A percentile compares a stretch with the other conserved stretches of the same genome.
Conservation (phyloP, 148 eudicot genomes). For the Cornus kousa region DNA sequence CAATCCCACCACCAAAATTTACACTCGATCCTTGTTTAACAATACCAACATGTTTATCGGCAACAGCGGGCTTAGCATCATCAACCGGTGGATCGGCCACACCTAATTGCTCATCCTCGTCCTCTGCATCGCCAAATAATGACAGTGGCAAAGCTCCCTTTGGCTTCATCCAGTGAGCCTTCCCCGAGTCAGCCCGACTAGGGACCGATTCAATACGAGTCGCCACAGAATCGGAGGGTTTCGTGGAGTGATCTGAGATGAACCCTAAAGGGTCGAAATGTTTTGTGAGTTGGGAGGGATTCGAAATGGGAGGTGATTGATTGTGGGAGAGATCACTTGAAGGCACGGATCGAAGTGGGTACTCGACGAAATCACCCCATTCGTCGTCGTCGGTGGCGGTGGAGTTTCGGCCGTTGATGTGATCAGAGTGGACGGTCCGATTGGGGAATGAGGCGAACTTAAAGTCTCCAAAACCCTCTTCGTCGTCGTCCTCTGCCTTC, state of each 20-base stretch:
- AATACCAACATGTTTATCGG: too few relatives aligned
- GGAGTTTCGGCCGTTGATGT: conserved; percentile 21
- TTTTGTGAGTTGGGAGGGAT: too few relatives aligned
- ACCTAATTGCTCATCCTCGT: conserved; percentile 18
- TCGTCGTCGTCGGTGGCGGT: conserved; percentile 37
- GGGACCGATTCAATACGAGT: too few relatives aligned
- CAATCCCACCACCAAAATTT: conserved; percentile 8
- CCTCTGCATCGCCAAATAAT: conserved; percentile 57
- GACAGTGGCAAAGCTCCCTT: conserved; percentile 73
- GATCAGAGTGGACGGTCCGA: conserved; percentile 6
- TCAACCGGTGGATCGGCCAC: conserved; percentile 1
- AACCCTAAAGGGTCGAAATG: conserved; percentile 23
- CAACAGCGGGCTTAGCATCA: conserved; percentile 4
- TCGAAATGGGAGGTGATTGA: conserved; percentile 8
- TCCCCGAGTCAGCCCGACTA: neutral
- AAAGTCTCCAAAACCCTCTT: conserved; percentile 58
- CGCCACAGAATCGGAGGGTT: neutral
- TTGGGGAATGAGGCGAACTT: conserved; percentile 33
- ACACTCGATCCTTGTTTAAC: conserved; percentile 5
- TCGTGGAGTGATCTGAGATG: conserved; percentile 10
- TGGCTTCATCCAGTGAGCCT: conserved; percentile 30
- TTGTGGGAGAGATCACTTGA: conserved; percentile 22
- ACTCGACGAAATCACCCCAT: conserved; percentile 57
- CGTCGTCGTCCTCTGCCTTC: conserved; percentile 40
- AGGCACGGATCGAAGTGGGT: conserved; percentile 26